Percentiles rank a stretch among this genome's conserved stretches.
Conservation (phyloP, 805 yeast genomes). For the Wickerhamomyces ciferrii region DNA sequence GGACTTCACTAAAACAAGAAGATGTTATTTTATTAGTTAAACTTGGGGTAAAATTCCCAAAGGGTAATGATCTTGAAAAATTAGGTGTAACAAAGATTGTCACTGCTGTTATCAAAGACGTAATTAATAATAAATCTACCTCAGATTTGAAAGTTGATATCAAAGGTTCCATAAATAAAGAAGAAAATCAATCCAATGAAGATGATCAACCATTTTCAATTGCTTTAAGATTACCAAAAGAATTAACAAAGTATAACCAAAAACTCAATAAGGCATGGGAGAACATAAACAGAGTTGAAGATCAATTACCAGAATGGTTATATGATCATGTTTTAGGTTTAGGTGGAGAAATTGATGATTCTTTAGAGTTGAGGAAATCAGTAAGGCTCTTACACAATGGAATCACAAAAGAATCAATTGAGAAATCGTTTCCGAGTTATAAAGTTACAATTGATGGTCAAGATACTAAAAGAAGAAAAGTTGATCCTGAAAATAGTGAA, state of each 20-base stretch:
- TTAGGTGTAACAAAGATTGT: conserved; percentile 4
- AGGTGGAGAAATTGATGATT: conserved; percentile 3
- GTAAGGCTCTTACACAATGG: background rate
- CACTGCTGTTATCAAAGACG: conserved; percentile 2
- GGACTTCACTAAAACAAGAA: conserved; percentile 9
- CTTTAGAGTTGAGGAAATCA: background rate
- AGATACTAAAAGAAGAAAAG: background rate
- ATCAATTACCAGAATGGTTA: conserved; percentile 29
- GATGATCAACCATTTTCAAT: conserved; percentile 1
- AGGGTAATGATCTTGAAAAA: conserved; percentile 6
- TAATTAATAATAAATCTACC: background rate
- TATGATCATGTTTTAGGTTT: conserved; percentile 24
- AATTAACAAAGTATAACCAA: background rate
- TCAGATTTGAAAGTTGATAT: background rate
- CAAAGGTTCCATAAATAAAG: background rate
- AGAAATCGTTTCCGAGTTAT: background rate
- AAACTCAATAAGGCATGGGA: conserved; percentile 1
- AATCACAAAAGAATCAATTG: background rate
- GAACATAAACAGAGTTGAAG: conserved; percentile 3
- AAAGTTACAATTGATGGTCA: background rate
- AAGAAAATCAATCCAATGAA: background rate
- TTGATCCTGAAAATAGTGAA: background rate
- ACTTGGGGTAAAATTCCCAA: conserved; percentile 2
- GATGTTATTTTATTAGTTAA: conserved; percentile 11
- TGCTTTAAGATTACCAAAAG: conserved; percentile 2